These are phyloP conservation scores for Kwoniella mangroviensis DNA, from an alignment of 768 basidiomycete species.

Conservation along the genomic window DNA sequence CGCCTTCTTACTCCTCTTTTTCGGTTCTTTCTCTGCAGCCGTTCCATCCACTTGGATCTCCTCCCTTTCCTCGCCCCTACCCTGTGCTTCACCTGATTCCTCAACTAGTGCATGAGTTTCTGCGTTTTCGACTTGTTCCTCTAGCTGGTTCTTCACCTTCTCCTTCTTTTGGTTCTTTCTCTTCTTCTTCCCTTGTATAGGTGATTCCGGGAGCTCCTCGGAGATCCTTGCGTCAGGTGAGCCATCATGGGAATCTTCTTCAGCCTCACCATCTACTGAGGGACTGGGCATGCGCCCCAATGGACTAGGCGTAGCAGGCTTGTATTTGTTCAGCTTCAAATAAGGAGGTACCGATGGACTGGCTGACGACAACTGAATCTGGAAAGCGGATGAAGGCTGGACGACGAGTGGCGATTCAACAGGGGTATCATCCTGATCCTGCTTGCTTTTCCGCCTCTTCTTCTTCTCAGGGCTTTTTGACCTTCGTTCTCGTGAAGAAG, in stretches of 20 bases:
- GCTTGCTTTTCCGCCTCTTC: background rate
- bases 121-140: slow-evolving; percentile 30
- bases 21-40: background rate
- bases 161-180: slow-evolving; percentile 13
- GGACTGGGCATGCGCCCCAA: slow-evolving; percentile 15
- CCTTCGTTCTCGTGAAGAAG: background rate
- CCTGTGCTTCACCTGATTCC: background rate
- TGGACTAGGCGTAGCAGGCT: slow-evolving; percentile 30
- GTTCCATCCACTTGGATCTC: background rate
- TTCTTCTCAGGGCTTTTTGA: slow-evolving; percentile 18
- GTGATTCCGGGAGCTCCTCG: background rate
- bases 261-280: background rate
- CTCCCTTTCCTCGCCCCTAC: background rate
- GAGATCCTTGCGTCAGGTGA: background rate
- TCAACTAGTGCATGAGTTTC: background rate
- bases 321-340: slow-evolving; percentile 20
- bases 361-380: slow-evolving; percentile 4
- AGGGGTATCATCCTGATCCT: background rate
- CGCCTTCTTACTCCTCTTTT: background rate
- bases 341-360: background rate
- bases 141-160: slow-evolving; percentile 37
- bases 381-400: background rate
- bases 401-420: background rate
- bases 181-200: slow-evolving; percentile 52
- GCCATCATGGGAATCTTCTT: background rate